Evolutionary conservation across 2,329 filamentous ascomycete genomes (phyloP).

Genomic region (Cyclaneusma minus): DNA sequence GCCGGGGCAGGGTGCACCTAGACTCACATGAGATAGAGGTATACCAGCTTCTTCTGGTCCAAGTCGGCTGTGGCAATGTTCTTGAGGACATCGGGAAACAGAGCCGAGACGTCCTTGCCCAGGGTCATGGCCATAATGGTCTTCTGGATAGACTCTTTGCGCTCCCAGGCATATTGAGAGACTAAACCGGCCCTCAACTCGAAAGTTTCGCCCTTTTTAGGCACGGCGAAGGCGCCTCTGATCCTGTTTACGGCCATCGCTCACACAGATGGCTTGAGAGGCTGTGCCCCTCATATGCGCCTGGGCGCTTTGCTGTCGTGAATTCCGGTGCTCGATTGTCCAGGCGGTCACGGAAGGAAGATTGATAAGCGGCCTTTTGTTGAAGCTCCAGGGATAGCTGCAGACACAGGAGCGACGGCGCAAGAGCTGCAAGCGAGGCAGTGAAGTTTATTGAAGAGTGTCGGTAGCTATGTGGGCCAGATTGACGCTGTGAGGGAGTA

Average conservation of each 20-base stretch:
- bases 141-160: conserved; percentile 98
- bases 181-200: conserved; percentile 90
- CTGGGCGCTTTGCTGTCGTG: no score
- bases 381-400: no score
- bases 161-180: conserved; percentile 98
- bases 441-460: no score
- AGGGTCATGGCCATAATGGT: conserved; percentile 99
- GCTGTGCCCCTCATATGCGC: conserved; percentile 20
- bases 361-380: no score
- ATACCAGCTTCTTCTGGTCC: conserved; percentile 99
- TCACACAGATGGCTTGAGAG: conserved; percentile 22
- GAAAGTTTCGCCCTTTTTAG: conserved; percentile 94
- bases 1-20: neutral
- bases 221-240: conserved; percentile 80
- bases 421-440: no score
- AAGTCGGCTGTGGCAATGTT: conserved; percentile 92
- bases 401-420: no score
- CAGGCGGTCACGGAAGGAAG: no score
- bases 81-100: conserved; percentile 96
- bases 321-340: no score
- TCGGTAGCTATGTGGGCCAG: no score
- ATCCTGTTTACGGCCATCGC: conserved; percentile 92
- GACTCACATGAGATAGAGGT: conserved; percentile 84
- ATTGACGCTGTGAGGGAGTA: no score
- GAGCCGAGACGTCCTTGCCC: conserved; percentile 91